Evolutionary conservation across 345 rosid species (phyloP), one percentile per base, ranked within the genome.

Genomic region (Moricandia moricandioides): DNA sequence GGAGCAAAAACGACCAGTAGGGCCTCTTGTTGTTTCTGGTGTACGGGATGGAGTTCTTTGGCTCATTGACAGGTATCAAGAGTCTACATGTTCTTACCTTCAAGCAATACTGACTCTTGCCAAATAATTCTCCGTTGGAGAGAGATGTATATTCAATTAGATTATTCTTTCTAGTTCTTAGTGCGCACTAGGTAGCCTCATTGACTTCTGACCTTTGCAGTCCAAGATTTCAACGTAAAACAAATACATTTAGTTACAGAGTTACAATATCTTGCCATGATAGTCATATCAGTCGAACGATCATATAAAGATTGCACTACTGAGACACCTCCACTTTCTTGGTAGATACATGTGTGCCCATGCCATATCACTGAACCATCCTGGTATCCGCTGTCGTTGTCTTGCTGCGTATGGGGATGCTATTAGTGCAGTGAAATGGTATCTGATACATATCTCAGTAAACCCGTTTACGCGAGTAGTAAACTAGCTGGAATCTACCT

Each of bases 331-430:
- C 37, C 59, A 43, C 57, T 26, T 18, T 51, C 54, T 76, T 79
- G 78, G 59, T 75, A 94, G 99, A 88, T 94, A 91, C 84, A 92
- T 94, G 97, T 88, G 92, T 72, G 91, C 99, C 0, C 99, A 94
- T 85, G 99, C 99, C 57, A 82, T 94, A 74, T 94, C 97, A 70
- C 86, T 94, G 56, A 94, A 85, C 82, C 99, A 95, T 88, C 99
- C 99, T 54, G 97, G 97, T 57, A 92, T 95, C 78, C 97, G 93
- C 21, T 95, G 98, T 68, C 96, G 93, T 27, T 91, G 98, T 81
- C 93, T 91, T 76, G 97, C 98, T 83, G 97, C 98, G 5, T 90
- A 89, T 52, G 98, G 98, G 70, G 98, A 94, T 84, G 95, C 98
- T 84, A 86, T 94, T 76, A 91, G 97, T 84, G 97, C 98, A 16